Evolutionary conservation across 345 rosid species (phyloP).

Genomic region (Excoecaria agallocha): DNA sequence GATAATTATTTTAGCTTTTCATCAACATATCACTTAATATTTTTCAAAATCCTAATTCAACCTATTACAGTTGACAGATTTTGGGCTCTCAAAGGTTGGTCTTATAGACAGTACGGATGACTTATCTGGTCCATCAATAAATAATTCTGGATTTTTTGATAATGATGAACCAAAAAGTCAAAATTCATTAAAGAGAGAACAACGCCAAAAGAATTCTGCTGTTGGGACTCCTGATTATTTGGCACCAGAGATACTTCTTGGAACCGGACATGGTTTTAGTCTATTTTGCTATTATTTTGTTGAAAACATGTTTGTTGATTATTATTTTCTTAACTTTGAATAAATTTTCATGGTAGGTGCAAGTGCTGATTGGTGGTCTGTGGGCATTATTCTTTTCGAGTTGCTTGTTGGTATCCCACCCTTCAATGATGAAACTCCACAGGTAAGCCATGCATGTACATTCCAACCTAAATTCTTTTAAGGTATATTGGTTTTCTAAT

Average conservation of each 20-base stretch:
- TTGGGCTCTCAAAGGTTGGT: constrained; percentile 92
- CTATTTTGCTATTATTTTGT: constrained; percentile 29
- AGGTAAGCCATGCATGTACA: constrained; percentile 32
- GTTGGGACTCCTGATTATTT: constrained; percentile 99
- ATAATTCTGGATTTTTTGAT: no score
- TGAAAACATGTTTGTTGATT: not conserved
- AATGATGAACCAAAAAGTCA: constrained; percentile 58
- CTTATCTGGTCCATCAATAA: constrained; percentile 77
- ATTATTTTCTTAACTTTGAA: constrained; percentile 3
- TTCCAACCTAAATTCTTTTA: not conserved
- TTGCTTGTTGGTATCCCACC: constrained; percentile 97
- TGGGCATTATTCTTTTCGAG: constrained; percentile 90
- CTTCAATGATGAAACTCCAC: constrained; percentile 93
- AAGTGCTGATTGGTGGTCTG: constrained; percentile 99
- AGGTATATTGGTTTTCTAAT: not conserved
- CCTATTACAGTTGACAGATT: constrained; percentile 65
- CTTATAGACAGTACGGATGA: constrained; percentile 99
- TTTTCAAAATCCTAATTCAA: no score
- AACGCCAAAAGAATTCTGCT: constrained; percentile 93
- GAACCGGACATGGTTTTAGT: constrained; percentile 90
- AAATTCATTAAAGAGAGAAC: constrained; percentile 55
- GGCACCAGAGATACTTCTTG: constrained; percentile 99
- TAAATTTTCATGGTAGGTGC: constrained; percentile 13
- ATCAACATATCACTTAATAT: no score
- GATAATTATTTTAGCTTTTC: no score